Base-by-base conservation (phyloP, 495 filamentous ascomycete genomes). In the Penicillium silybi region DNA sequence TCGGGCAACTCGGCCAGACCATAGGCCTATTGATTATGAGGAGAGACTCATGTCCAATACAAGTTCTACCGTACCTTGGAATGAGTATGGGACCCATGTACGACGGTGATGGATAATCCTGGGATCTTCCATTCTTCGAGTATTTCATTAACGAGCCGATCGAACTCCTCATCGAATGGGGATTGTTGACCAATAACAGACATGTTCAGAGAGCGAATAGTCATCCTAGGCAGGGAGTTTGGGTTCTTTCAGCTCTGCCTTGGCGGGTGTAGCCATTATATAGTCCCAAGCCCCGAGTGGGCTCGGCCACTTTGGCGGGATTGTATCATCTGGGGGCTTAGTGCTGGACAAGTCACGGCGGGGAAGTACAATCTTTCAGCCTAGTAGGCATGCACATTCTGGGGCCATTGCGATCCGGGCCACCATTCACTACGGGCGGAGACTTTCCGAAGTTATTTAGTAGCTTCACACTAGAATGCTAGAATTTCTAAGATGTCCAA, bases 121-220 rank as follows among this genome's bases (percentile, higher is more conserved):
- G 80, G 80, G 6, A 78, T 64, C 39, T 76, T 70, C 73, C 72
- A 82, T 45, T 71, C 56, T 7, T 73, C 65, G 2, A 84, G 56
- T 7, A 54, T 56, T 9, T 68, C 52, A 16, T 55, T 35, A 5
- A 73, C 70, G 7, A 76, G 61, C 1, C 53, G 46, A 25, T 63
- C 65, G 40, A 82, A 81, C 3, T 65, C 64, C 3, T 26, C 46
- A 74, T 61, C 43, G 3, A 61, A 54, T 7, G 47, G 46, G 10
- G 53, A 56, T 16, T 32, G 13, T 13, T 46, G 18, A 16, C 29
- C 29, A 15, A 10, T 13, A 13, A 13, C 29, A 32, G 29, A 1
- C 29, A 32, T 32, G 2, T 32, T 32, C 1, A 32, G 29, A 32
- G 9, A 32, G 11, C 29, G 29, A 4, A 32, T 32, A 32, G 29